Percentiles rank a stretch among this genome's conserved stretches.
These are phyloP conservation scores for Mycena haematopus DNA, from an alignment of 768 basidiomycete species.

Conservation along the genomic window DNA sequence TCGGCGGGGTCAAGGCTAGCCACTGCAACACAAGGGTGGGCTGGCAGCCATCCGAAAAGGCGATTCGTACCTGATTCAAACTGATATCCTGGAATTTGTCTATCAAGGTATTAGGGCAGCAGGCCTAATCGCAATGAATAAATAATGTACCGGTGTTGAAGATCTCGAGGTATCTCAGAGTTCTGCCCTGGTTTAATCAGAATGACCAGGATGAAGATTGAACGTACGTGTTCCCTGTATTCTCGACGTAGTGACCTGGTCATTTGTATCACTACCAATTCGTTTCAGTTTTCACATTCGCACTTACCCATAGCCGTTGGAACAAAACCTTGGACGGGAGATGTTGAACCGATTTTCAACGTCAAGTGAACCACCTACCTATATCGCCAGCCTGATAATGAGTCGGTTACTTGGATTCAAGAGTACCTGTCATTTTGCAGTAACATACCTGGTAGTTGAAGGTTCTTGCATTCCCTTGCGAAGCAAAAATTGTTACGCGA, in stretches of 20 bases:
- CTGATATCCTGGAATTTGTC: conserved; percentile 47
- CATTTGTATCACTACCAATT: not conserved
- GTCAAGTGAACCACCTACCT: conserved; percentile 39
- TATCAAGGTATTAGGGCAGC: conserved; percentile 16
- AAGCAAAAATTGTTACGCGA: conserved; percentile 64
- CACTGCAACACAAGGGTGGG: conserved; percentile 34
- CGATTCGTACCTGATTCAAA: conserved; percentile 48
- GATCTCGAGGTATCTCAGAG: conserved; percentile 55
- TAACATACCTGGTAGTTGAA: conserved; percentile 59
- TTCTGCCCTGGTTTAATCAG: conserved; percentile 24
- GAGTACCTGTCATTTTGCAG: not conserved
- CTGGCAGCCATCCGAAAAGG: not conserved
- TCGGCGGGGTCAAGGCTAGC: conserved; percentile 54
- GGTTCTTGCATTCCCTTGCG: conserved; percentile 57
- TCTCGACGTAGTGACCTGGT: conserved; percentile 60
- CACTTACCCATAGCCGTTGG: conserved; percentile 61
- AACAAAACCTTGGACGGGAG: conserved; percentile 50
- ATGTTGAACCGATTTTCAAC: not conserved
- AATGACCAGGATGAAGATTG: not conserved
- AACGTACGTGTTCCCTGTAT: conserved; percentile 50
- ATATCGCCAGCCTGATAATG: conserved; percentile 58
- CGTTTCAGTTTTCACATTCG: not conserved
- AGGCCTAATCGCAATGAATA: not conserved
- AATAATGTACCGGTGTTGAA: conserved; percentile 45
- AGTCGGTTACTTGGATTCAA: not conserved